Percentiles rank a stretch among this genome's conserved stretches.
Evolutionary conservation across 2,329 filamentous ascomycete genomes (phyloP).

Genomic region (Curvularia lunata): DNA sequence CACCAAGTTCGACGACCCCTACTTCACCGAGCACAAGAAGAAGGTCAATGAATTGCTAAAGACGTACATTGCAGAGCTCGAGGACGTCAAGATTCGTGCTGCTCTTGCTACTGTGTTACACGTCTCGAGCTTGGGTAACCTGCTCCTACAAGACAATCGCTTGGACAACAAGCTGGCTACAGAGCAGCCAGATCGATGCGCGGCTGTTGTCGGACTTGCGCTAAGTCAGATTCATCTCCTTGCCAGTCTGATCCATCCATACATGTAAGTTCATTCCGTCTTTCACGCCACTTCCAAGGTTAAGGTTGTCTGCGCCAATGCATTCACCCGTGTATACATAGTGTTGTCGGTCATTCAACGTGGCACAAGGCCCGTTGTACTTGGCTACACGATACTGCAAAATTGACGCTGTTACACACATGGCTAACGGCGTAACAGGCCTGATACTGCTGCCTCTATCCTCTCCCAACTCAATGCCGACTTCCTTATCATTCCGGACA

Average conservation of each 20-base stretch:
- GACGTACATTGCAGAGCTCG: slow-evolving; percentile 71
- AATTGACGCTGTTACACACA: background rate
- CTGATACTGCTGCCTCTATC: slow-evolving; percentile 66
- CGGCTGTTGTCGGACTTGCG: slow-evolving; percentile 74
- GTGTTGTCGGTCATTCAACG: background rate
- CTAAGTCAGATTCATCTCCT: slow-evolving; percentile 85
- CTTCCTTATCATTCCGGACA: slow-evolving; percentile 65
- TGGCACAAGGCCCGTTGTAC: slow-evolving; percentile 1
- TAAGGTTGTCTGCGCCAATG: background rate
- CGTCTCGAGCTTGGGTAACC: slow-evolving; percentile 67
- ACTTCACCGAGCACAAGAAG: slow-evolving; percentile 56
- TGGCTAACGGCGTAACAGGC: slow-evolving; percentile 30
- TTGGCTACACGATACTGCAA: slow-evolving; percentile 5
- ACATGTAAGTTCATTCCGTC: slow-evolving; percentile 62
- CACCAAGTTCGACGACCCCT: slow-evolving; percentile 58
- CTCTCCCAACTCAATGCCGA: slow-evolving; percentile 72
- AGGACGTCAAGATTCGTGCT: slow-evolving; percentile 72
- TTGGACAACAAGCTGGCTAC: slow-evolving; percentile 68
- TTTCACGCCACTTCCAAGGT: background rate
- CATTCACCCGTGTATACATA: background rate
- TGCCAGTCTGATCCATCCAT: slow-evolving; percentile 78
- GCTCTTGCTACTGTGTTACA: slow-evolving; percentile 70
- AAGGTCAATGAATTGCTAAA: slow-evolving; percentile 71
- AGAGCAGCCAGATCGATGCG: slow-evolving; percentile 64
- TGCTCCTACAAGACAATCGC: slow-evolving; percentile 62